These are phyloP conservation scores for Mucor racemosus DNA, from an alignment of 371 early-diverging fungal species.

Conservation along the genomic window DNA sequence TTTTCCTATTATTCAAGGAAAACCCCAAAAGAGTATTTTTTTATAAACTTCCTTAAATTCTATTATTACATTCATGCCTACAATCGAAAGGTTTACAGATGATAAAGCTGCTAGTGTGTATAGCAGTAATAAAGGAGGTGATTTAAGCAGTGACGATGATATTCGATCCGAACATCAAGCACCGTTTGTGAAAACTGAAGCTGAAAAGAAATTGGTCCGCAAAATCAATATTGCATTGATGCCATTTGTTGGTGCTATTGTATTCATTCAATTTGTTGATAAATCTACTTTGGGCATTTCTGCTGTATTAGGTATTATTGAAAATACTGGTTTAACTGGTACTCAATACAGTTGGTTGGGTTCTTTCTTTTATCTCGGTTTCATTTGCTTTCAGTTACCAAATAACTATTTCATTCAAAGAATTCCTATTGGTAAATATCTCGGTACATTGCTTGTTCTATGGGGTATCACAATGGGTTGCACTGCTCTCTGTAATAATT, in stretches of 20 bases:
- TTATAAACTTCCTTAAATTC: neutral
- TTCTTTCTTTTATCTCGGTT: slow-evolving; percentile 42
- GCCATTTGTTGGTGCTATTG: slow-evolving; percentile 34
- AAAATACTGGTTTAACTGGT: slow-evolving; percentile 27
- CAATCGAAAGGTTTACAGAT: slow-evolving; percentile 14
- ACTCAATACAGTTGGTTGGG: slow-evolving; percentile 35
- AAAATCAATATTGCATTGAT: slow-evolving; percentile 34
- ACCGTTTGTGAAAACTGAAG: slow-evolving; percentile 21
- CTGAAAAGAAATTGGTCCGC: slow-evolving; percentile 35
- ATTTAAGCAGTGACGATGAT: neutral
- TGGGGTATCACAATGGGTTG: slow-evolving; percentile 40
- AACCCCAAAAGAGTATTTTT: too few species aligned
- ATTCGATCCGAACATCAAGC: neutral
- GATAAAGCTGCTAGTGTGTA: slow-evolving; percentile 14
- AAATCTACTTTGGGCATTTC: slow-evolving; percentile 37
- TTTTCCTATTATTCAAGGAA: neutral
- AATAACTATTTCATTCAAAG: slow-evolving; percentile 45
- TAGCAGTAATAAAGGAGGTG: slow-evolving; percentile 3
- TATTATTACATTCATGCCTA: neutral
- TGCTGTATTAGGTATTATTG: slow-evolving; percentile 36
- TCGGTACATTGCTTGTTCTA: slow-evolving; percentile 30
- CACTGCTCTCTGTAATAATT: slow-evolving; percentile 32
- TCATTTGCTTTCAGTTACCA: slow-evolving; percentile 30
- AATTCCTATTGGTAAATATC: slow-evolving; percentile 31
- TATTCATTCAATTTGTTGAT: slow-evolving; percentile 43